Evolutionary conservation across 805 yeast genomes (phyloP), one percentile per base, ranked within the genome.

Genomic region (Kodamaea fukazawae): DNA sequence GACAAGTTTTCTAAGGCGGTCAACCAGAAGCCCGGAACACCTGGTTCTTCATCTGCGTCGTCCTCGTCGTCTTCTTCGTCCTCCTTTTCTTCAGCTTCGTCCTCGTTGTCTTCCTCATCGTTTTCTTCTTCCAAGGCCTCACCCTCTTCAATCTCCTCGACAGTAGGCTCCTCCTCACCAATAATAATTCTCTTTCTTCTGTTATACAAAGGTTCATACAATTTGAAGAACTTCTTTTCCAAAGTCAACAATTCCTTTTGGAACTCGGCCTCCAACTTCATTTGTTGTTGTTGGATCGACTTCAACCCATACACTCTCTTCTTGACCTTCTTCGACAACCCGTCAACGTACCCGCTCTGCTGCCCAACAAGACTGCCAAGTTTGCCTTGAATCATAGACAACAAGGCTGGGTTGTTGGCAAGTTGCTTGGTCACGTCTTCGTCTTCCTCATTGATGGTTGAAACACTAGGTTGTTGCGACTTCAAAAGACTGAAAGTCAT

Each of bases 21-120:
- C 54, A 91, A 75, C 99, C 99, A 93, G 73, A 93, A 93, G 35
- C 85, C 81, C 42, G 99, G 98, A 50, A 93, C 78, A 48, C 99
- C 99, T 46, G 71, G 72, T 36, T 71, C 65, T 14, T 49, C 58
- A 23, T 64, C 75, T n/a, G 63, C 74, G 12, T 65, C 76, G 4
- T 62, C 75, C 8, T 64, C 74, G 1, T 62, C 73, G 4, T 62
- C 71, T 13, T 65, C 74, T 17, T 59, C 69, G 13, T 62, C 67
- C 3, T 64, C 73, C 22, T 49, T 56, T 30, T 49, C 51, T 1
- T 47, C 55, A 2, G 42, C 48, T n/a, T 55, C 64, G 7, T 55
- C 63, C 17, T 61, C 73, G 16, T 71, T 76, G 25, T 61, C 73
- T 35, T 76, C 73, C 32, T 72, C 78, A 9, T 32, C 41, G 9